Percentiles rank a stretch among this genome's conserved stretches.
These are phyloP conservation scores for Venturia aucupariae DNA, from an alignment of 2,329 filamentous ascomycete species.

Conservation along the genomic window DNA sequence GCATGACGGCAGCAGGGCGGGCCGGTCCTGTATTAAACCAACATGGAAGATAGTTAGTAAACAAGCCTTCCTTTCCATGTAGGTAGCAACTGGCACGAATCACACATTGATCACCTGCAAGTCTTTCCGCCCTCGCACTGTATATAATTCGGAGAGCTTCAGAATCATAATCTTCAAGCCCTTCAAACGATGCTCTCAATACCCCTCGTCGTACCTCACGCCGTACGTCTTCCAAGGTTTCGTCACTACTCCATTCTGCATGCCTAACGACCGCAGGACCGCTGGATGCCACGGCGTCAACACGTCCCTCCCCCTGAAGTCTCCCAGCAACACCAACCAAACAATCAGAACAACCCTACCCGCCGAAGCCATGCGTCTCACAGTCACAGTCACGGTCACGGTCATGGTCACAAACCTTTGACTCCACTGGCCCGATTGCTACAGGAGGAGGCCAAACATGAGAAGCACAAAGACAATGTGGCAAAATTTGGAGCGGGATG, in stretches of 20 bases:
- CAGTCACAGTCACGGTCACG: neutral
- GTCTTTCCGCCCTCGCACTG: too few relatives aligned
- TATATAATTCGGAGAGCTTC: too few relatives aligned
- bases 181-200: neutral
- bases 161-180: too few relatives aligned
- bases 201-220: conserved; percentile 5
- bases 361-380: neutral
- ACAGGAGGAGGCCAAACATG: conserved; percentile 67
- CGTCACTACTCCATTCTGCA: neutral
- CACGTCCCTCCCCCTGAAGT: neutral
- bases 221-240: neutral
- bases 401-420: conserved; percentile 28
- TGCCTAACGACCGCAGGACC: neutral
- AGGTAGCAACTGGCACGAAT: too few relatives aligned
- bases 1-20: too few relatives aligned
- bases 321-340: neutral
- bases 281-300: conserved; percentile 3
- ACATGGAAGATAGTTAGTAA: too few relatives aligned
- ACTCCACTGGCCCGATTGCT: conserved; percentile 60
- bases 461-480: conserved; percentile 70
- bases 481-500: conserved; percentile 80
- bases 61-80: too few relatives aligned
- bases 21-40: too few relatives aligned
- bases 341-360: conserved; percentile 5
- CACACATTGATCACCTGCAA: too few relatives aligned